Base-by-base conservation (phyloP, 2,329 filamentous ascomycete species). In the Drechslerella dactyloides region DNA sequence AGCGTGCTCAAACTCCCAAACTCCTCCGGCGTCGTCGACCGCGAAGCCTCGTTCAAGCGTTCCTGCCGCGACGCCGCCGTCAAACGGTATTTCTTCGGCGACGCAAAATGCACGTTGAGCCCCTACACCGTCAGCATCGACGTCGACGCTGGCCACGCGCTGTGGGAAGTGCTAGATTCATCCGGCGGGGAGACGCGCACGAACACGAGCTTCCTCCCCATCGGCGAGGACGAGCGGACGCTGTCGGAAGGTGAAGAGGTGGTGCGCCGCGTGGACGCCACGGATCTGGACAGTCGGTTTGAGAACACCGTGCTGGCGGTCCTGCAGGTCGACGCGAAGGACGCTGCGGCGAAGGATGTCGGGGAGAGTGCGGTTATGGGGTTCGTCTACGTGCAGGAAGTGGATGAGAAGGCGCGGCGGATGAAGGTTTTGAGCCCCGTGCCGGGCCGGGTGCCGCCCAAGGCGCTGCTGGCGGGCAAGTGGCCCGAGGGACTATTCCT, bases 1-100 rank as follows among this genome's bases (percentile, higher is more conserved):
- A 86, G 85, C 2, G 85, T 97, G 1, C 83, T 97, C 54, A 87
- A 88, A 65, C 83, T 99, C 11, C 87, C 92, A 73, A 92, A 91
- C 78, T 96, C 92, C 0, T 90, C 91, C 37, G 94, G 94, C 23
- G 92, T 90, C 40, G 90, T 90, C 1, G 86, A 90, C 76, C 85
- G 91, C 53, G 89, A 92, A 74, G 85, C 88, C 40, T 78, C 81
- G 0, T 96, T 91, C 79, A 86, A 93, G 83, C 89, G 90, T 76
- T 84, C 87, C 15, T 81, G 86, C 3, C 85, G 90, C 50, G 90
- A 96, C 77, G 86, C 89, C 0, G 85, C 90, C 56, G 92, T 97
- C 58, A 89, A 90, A 75, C 89, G 93, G 76, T 99, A 99, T 80
- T 99, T 99, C 82, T 99, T 97, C 78, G 94, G 94, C 8, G 89